Percentiles rank a stretch among this genome's conserved stretches.
These are phyloP conservation scores for Myxozyma vanderwaltii DNA, from an alignment of 805 yeast genomes.

Conservation along the genomic window DNA sequence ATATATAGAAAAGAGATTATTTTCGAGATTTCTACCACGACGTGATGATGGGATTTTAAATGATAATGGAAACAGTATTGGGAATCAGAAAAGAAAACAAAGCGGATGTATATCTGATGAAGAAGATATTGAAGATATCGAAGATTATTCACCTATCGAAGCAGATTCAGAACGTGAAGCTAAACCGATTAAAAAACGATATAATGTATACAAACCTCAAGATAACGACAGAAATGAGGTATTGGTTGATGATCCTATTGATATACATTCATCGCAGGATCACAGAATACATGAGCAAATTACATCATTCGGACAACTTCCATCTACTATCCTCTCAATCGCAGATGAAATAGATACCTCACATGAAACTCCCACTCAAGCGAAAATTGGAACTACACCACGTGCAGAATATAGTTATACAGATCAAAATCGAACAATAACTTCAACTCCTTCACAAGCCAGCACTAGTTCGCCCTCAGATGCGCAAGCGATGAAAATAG, in stretches of 20 bases:
- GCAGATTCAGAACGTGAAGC: not conserved
- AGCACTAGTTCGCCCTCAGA: not conserved
- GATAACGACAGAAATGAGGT: no score
- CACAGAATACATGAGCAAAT: not conserved
- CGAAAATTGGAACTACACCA: not conserved
- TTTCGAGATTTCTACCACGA: no score
- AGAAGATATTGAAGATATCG: not conserved
- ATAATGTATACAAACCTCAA: no score
- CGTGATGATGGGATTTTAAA: no score
- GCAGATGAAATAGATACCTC: not conserved
- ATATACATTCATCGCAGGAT: no score
- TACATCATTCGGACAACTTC: not conserved
- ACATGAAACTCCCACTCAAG: not conserved
- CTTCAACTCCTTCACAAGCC: not conserved
- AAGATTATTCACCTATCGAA: not conserved
- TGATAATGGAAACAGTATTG: constrained; percentile 55
- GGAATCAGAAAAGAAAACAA: not conserved
- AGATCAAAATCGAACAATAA: not conserved
- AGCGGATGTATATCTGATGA: not conserved
- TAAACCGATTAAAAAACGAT: no score
- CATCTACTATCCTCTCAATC: not conserved
- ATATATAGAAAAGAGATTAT: no score
- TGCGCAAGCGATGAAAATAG: not conserved
- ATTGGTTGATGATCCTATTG: no score
- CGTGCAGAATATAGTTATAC: not conserved